Evolutionary conservation across 306 rosid genomes (phyloP), one percentile per base, ranked within the genome.

Genomic region (Cucurbita moschata): DNA sequence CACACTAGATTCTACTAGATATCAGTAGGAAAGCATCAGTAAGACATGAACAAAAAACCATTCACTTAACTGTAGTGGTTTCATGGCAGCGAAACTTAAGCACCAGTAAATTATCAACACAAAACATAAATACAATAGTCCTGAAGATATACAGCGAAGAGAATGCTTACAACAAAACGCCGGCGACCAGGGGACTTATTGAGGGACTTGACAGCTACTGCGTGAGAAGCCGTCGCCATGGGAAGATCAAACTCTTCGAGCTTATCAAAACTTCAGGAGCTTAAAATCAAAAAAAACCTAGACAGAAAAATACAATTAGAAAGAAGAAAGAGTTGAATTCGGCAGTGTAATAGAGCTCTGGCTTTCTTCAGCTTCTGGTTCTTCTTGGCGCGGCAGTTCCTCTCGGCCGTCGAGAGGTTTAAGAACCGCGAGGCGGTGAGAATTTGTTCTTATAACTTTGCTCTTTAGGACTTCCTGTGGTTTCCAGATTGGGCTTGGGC

Each of bases 191-290:
- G 65, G 63, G 88, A 82, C 39, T 83, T 89, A 83, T 89, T 93
- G 78, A 90, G 98, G 52, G 96, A 89, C 86, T 93, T 93, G 73
- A 93, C 98, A 2, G 96, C 91, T 79, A 81, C 85, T 61, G 92
- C 88, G 16, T 90, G 85, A 23, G 89, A 83, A 12, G 84, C 26
- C 9, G 93, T 87, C 51, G 92, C 96, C 97, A 91, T 91, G 49
- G 49, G 56, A 26, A 55, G 63, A 40, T 30, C 57, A 35, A 40
- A 71, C 8, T 71, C 47, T 18, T 52, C 47, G 61, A 70, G 60
- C 62, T 68, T 47, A 47, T 21, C 42, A 26, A 13, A 47, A 12
- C 14, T 68, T 47, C 0, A 10, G 5, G 12, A 66, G 13, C 54
- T 18, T 66, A 54, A 66, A 43, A 64, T 40, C 26, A n/a, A 44